Base-by-base conservation (phyloP, 2,329 filamentous ascomycete genomes). In the Daldinia eschscholtzii region DNA sequence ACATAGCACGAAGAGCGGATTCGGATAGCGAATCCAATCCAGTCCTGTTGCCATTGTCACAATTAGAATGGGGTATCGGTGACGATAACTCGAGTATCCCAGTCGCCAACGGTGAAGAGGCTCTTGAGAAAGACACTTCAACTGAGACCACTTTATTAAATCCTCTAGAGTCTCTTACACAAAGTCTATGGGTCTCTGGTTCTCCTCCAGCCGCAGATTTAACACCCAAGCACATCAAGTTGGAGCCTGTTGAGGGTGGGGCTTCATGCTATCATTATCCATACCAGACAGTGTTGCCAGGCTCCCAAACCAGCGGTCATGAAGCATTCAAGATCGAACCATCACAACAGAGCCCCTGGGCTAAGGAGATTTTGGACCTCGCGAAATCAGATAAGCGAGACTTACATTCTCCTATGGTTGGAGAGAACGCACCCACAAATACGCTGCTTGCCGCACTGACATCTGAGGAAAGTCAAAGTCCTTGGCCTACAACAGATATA, bases 261-360 rank as follows among this genome's bases (percentile, higher is more conserved):
- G 18, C 50, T 35, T 26, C 56, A n/a, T 26, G 57, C 39, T 50
- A 20, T n/a, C 53, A 57, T 37, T 50, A 15, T 46, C 64, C 67
- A 39, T 56, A 26, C 42, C 48, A 58, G 50, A 12, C 33, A 12
- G 44, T 46, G 18, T 13, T 68, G 6, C 28, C 68, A 39, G 53
- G 50, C 30, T 67, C 69, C 50, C 73, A 67, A 37, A 30, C 20
- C 37, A 61, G 33, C 18, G 48, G 46, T 10, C 13, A 65, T 42
- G 61, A 35, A 15, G 67, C 61, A 23, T 57, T 70, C 20, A 37
- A n/a, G 4, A 70, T 75, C 48, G 69, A 64, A 35, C 60, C 72
- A 65, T 75, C 75, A 46, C 72, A 77, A 61, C 78, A 80, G 64
- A 79, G 76, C 30, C 77, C 78, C 1, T 79, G 78, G 77, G 46